phyloP scores from a whole-genome alignment of 2,329 filamentous ascomycete species.

The Claviceps sp. region DNA sequence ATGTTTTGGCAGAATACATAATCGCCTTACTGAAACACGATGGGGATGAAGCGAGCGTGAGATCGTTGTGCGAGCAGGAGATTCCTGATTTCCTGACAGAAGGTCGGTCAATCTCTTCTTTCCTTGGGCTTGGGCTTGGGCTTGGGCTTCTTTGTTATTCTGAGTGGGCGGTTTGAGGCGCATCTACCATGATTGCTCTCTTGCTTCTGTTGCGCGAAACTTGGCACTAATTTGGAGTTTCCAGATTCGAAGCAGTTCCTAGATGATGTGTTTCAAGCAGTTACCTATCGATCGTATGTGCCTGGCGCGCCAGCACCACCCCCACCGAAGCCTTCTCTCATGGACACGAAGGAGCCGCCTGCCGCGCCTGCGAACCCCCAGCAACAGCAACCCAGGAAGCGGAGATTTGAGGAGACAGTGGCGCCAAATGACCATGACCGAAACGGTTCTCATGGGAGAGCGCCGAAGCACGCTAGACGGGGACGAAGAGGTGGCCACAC shows the following conservation, averaged over 20 bases:
- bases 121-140: neutral
- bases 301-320: constrained; percentile 37
- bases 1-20: constrained; percentile 77
- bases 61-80: constrained; percentile 55
- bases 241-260: constrained; percentile 41
- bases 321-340: neutral
- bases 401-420: constrained; percentile 22
- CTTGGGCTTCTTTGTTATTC: neutral
- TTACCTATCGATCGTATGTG: constrained; percentile 48
- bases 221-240: neutral
- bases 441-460: constrained; percentile 17
- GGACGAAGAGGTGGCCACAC: constrained; percentile 25
- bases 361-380: constrained; percentile 7
- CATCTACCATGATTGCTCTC: neutral
- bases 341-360: neutral
- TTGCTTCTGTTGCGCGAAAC: neutral
- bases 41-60: constrained; percentile 49
- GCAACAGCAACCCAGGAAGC: constrained; percentile 14
- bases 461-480: constrained; percentile 47
- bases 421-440: neutral
- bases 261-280: constrained; percentile 54
- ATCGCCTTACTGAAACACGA: constrained; percentile 62
- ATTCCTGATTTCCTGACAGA: constrained; percentile 62
- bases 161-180: neutral
- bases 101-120: constrained; percentile 20